Conservation (phyloP, 164 flowering plant species). For the Kalanchoe fedtschenkoi region DNA sequence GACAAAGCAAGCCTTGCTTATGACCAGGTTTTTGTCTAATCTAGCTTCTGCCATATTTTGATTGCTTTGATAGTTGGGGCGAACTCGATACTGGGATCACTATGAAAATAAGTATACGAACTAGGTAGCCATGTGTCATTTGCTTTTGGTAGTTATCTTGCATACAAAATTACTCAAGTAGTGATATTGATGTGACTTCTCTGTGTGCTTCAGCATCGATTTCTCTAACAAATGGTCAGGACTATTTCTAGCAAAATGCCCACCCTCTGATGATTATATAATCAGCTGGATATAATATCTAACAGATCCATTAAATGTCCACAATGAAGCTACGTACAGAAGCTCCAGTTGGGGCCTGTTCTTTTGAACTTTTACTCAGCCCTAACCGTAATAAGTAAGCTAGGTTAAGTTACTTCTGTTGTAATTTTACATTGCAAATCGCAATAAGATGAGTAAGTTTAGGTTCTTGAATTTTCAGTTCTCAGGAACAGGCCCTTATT, state of each 20-base stretch:
- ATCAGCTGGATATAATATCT: neutral
- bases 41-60: neutral
- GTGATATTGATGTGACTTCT: neutral
- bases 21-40: constrained; percentile 44
- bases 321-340: neutral
- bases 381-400: too few relatives aligned
- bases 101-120: neutral
- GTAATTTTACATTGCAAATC: too few relatives aligned
- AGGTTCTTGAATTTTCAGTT: too few relatives aligned
- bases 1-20: constrained; percentile 68
- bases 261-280: neutral
- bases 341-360: neutral
- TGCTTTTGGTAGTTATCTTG: neutral
- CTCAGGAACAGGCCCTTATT: too few relatives aligned
- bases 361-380: too few relatives aligned
- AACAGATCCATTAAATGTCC: neutral
- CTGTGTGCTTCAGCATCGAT: neutral
- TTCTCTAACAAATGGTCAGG: neutral
- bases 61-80: neutral
- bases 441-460: too few relatives aligned
- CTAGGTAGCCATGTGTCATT: neutral
- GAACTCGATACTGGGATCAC: neutral
- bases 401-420: too few relatives aligned
- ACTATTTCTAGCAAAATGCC: neutral
- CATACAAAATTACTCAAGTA: neutral